These are phyloP conservation scores for Dipteronia sinensis DNA, from an alignment of 345 rosid genomes.

Conservation along the genomic window DNA sequence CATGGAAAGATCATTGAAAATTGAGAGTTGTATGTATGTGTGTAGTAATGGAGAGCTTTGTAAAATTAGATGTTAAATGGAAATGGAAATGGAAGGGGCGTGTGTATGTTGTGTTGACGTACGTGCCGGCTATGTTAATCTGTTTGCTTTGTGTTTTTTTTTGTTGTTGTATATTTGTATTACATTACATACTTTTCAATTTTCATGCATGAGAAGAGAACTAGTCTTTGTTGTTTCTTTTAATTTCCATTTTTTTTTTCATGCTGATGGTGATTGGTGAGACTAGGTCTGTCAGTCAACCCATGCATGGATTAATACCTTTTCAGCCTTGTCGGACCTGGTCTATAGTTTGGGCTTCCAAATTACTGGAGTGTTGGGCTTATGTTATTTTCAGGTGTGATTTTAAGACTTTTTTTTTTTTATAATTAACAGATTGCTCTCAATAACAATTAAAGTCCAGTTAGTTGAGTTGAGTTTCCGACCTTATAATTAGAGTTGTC, in stretches of 20 bases:
- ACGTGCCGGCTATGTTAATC: constrained; percentile 18
- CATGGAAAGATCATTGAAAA: background rate
- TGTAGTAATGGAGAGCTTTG: background rate
- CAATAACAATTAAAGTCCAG: too few species aligned
- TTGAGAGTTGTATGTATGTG: background rate
- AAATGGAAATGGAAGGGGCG: background rate
- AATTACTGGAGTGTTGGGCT: background rate
- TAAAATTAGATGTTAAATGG: constrained; percentile 1
- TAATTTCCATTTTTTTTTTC: background rate
- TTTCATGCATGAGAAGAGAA: constrained; percentile 16
- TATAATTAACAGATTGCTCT: too few species aligned
- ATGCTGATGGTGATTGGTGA: background rate
- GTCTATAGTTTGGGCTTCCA: background rate
- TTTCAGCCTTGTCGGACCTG: background rate
- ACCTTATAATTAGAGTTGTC: too few species aligned
- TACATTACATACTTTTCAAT: background rate
- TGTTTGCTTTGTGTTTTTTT: constrained; percentile 11
- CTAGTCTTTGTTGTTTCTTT: constrained; percentile 12
- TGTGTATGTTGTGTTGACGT: background rate
- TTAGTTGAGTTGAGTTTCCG: too few species aligned
- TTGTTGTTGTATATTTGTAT: background rate
- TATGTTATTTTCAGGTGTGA: too few species aligned
- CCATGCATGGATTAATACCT: too few species aligned
- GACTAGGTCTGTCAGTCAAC: background rate
- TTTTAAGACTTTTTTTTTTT: too few species aligned